phyloP scores from a whole-genome alignment of 768 basidiomycete genomes.

The Trametes coccinea region DNA sequence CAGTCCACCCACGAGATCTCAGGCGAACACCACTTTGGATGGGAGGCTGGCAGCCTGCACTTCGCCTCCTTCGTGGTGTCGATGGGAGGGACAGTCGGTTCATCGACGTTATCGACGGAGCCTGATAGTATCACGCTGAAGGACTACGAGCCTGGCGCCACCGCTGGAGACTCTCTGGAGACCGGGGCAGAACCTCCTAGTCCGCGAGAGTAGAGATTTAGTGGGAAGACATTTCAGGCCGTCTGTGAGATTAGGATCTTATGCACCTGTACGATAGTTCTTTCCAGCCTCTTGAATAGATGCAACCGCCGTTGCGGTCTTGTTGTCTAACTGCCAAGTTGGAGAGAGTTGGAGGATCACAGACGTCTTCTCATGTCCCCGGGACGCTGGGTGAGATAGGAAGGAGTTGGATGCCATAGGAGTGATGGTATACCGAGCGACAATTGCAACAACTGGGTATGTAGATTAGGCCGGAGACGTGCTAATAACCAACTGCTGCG shows the following conservation, averaged over 20 bases:
- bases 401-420: neutral
- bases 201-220: too few relatives aligned
- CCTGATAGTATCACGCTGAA: neutral
- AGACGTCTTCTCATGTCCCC: too few relatives aligned
- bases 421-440: conserved; percentile 11
- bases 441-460: conserved; percentile 13
- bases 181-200: neutral
- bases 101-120: neutral
- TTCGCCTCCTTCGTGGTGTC: neutral
- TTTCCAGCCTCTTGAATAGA: too few relatives aligned
- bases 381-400: neutral
- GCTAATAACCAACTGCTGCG: conserved; percentile 7
- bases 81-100: neutral
- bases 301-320: too few relatives aligned
- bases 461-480: conserved; percentile 7
- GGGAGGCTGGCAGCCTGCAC: neutral
- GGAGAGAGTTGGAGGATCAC: too few relatives aligned
- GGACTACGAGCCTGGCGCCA: neutral
- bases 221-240: too few relatives aligned
- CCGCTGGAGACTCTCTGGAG: neutral
- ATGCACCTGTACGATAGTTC: too few relatives aligned
- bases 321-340: too few relatives aligned
- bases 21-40: neutral
- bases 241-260: too few relatives aligned
- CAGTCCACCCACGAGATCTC: neutral